Base-by-base conservation (phyloP, 2,329 filamentous ascomycete genomes). In the Colletotrichum lentis region DNA sequence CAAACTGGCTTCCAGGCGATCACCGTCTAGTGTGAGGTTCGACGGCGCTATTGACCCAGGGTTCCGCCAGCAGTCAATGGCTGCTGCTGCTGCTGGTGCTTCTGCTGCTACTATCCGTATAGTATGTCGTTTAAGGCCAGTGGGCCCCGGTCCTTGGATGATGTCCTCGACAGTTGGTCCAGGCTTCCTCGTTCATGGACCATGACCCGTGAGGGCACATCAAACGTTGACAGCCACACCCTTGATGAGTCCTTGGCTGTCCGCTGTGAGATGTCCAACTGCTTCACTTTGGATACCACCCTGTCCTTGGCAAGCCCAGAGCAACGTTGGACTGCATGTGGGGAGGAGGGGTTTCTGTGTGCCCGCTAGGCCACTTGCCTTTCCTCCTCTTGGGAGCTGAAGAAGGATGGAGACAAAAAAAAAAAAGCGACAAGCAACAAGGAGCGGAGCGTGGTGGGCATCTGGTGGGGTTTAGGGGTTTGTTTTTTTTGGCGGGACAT, bases 221-320 rank as follows among this genome's bases (percentile, higher is more conserved):
- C 65, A 60, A 68, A 68, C 62, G 52, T 46, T 60, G 54, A 64
- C 65, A 68, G 62, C 65, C 39, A 54, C 43, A 49, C n/a, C 64
- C 60, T 64, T 59, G 64, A 54, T 46, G 50, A 35, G 27, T 22
- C 66, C n/a, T 58, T 67, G 60, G 24, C 49, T 66, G 44, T 52
- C 44, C 60, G 59, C 60, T 22, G 46, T 49, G 60, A 49, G 43
- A 35, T 37, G 35, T 44, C 43, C 27, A 31, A 31, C 27, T 31
- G 31, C 31, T 35, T 24, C 50, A 10, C 43, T 18, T 11, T 39
- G 24, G n/a, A 65, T 52, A 37, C 35, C 27, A 65, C 62, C 55
- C 43, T 50, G 49, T 22, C 49, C 49, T 20, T 37, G 44, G 24
- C 35, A 39, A 53, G 31, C n/a, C n/a, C 57, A 52, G 49, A 44